phyloP scores from a whole-genome alignment of 129 eudicot species.

The Daucus carota region DNA sequence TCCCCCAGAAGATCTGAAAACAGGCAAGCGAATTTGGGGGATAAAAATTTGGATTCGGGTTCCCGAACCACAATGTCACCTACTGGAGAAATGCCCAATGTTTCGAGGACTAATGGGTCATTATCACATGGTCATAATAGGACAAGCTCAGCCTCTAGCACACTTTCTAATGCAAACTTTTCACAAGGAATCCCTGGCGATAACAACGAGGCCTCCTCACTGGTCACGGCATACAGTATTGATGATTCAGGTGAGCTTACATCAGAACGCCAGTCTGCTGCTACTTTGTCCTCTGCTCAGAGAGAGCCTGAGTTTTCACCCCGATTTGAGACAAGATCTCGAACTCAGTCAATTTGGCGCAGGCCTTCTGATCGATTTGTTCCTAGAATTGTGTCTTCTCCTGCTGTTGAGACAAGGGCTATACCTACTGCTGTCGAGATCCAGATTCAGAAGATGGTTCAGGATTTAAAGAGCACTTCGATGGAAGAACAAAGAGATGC shows the following conservation, averaged over 20 bases:
- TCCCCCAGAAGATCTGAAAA: slow-evolving; percentile 25
- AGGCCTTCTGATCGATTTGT: slow-evolving; percentile 56
- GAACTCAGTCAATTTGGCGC: slow-evolving; percentile 54
- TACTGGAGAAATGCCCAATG: slow-evolving; percentile 26
- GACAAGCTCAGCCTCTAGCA: slow-evolving; percentile 47
- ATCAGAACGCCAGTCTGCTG: slow-evolving; percentile 40
- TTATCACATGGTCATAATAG: slow-evolving; percentile 46
- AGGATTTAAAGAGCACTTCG: slow-evolving; percentile 45
- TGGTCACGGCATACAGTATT: slow-evolving; percentile 31
- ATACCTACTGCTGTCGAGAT: slow-evolving; percentile 58
- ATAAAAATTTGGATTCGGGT: slow-evolving; percentile 29
- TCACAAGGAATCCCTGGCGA: slow-evolving; percentile 47
- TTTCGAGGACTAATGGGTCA: slow-evolving; percentile 27
- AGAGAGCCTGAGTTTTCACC: slow-evolving; percentile 55
- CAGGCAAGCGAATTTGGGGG: slow-evolving; percentile 35
- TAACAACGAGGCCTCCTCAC: slow-evolving; percentile 36
- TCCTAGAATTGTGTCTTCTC: slow-evolving; percentile 50
- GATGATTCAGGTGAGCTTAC: slow-evolving; percentile 63
- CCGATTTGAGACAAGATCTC: slow-evolving; percentile 43
- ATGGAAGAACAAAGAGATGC: slow-evolving; percentile 48
- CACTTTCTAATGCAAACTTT: slow-evolving; percentile 34
- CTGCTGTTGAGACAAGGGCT: slow-evolving; percentile 47
- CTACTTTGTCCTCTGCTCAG: slow-evolving; percentile 27
- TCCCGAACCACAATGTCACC: slow-evolving; percentile 29
- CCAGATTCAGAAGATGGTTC: slow-evolving; percentile 50